Conservation (phyloP, 495 filamentous ascomycete genomes). For the Hypoxylon cercidicola region DNA sequence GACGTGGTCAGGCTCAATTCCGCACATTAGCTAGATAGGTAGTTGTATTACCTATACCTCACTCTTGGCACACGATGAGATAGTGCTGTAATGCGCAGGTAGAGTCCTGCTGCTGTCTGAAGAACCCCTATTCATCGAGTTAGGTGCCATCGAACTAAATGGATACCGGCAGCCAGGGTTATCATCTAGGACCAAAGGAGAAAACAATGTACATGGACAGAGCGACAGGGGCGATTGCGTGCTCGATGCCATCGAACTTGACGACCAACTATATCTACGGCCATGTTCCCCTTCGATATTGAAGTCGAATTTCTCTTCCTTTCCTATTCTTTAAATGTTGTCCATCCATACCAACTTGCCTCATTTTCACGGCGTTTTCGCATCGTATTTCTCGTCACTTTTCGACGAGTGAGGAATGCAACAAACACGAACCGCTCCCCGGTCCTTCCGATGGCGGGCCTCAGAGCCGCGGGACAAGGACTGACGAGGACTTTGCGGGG, state of each 20-base stretch:
- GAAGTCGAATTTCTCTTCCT: conserved; percentile 4
- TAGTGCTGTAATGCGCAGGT: background rate
- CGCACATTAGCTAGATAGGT: conserved; percentile 13
- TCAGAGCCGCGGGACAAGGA: conserved; percentile 9
- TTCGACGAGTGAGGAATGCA: conserved; percentile 2
- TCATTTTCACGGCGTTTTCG: conserved; percentile 23
- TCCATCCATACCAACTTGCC: conserved; percentile 12
- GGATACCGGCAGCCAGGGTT: background rate
- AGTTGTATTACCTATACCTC: background rate
- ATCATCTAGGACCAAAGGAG: conserved; percentile 5
- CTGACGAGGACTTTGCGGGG: conserved; percentile 26
- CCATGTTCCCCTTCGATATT: conserved; percentile 22
- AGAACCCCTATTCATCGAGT: background rate
- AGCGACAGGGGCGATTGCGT: conserved; percentile 36
- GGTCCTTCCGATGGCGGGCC: background rate
- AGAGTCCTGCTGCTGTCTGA: background rate
- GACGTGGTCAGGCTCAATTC: conserved; percentile 30
- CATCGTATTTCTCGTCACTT: conserved; percentile 7
- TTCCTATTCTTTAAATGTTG: background rate
- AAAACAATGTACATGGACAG: conserved; percentile 6
- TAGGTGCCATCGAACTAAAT: background rate
- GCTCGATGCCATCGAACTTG: conserved; percentile 29
- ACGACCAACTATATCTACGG: conserved; percentile 31
- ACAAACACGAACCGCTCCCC: background rate
- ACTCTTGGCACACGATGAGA: background rate